Base-by-base conservation (phyloP, 805 yeast genomes). In the Pichia cephalocereana region DNA sequence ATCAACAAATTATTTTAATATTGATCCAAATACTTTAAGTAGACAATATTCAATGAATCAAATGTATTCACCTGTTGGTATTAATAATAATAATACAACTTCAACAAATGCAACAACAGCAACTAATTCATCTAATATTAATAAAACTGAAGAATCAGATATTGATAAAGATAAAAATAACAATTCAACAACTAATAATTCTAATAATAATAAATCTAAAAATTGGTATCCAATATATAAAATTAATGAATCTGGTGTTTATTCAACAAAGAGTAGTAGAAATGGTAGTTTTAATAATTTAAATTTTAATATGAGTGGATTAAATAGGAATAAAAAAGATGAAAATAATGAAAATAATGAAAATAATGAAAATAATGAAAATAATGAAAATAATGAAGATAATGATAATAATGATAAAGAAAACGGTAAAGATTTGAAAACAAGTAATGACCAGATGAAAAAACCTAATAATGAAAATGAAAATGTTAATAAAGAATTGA, bases 51-150 rank as follows among this genome's bases (percentile, higher is more conserved):
- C 51, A 19, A n/a, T 37, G n/a, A 23, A 38, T 6, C 51, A 48
- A 28, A 44, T 48, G 47, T 48, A 48, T 37, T 40, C 51, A 7
- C 45, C 51, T 12, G 47, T 47, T 34, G 37, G 30, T 41, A 15
- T 23, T 2, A 31, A 42, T 23, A 10, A 6, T 19, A 32, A 39
- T 31, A 15, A 15, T 34, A 34, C 37, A 34, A 34, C 17, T 15
- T 7, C 17, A 34, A 14, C 37, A 14, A 34, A 1, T 34, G 12
- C 4, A 4, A 34, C 17, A 5, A 34, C 37, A 8, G 3, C 6
- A 2, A 34, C n/a, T 18, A 19, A 31, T 30, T 30, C 32, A 23
- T 23, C 26, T 4, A 30, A 30, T 30, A 30, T 10, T 30, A 30
- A 28, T 28, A 26, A 36, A 18, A 27, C 17, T 32, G 32, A 23